Base-by-base conservation (phyloP, 2,329 filamentous ascomycete species). In the Lasiodiplodia theobromae region DNA sequence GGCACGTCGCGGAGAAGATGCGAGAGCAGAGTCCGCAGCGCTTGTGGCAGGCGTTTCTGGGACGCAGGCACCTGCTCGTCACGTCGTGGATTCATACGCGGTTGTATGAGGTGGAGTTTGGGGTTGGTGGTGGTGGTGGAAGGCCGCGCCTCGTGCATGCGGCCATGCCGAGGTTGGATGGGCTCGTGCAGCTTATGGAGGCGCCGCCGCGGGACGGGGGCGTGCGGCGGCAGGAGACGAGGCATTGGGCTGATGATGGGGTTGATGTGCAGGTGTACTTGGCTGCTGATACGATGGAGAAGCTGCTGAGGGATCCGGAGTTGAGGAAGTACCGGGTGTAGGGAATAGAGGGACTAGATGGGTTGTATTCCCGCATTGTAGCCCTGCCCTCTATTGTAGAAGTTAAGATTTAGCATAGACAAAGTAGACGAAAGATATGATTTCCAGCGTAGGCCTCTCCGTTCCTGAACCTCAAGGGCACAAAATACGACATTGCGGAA, bases 1-100 rank as follows among this genome's bases (percentile, higher is more conserved):
- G 81, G 3, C 73, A 80, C 40, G 72, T 86, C 2, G 80, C 85
- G 67, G 80, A 83, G 60, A 76, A 77, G 11, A 81, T 81, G 2
- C 75, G 80, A 67, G 83, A 86, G 71, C 70, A 77, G 12, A 78
- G 78, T 12, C 83, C 84, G 0, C 83, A 86, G 73, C 76, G 84
- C 6, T 70, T 86, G 18, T 86, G 84, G 84, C 80, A 83, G 69
- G 80, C 72, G 0, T 86, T 85, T 66, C 67, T 84, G 7, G 84
- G 84, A 0, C 68, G 71, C 0, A 73, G 76, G 25, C 83, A 85
- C 72, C 71, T 79, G 0, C 70, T 85, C 3, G 79, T 82, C 3
- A 85, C 83, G 5, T 82, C 79, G 0, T 86, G 84, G 84, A 76
- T 78, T 28, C 72, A 79, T 37, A 67, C 77, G 16, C 74, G 74